Conservation (phyloP, 2,329 filamentous ascomycete species). For the Diaporthe sp. region DNA sequence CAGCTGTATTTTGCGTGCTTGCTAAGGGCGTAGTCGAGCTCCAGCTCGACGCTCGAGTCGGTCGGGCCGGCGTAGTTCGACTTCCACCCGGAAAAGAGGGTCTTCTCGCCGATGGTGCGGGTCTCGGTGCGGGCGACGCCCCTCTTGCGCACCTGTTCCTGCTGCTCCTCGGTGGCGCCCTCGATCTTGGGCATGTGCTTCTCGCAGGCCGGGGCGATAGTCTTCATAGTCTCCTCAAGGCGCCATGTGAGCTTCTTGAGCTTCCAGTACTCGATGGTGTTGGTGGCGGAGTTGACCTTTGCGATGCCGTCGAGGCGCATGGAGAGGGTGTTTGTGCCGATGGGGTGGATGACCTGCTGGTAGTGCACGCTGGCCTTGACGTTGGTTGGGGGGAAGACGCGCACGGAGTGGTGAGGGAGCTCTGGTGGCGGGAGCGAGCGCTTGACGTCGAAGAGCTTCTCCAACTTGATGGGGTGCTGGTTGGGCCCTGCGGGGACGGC, state of each 20-base stretch:
- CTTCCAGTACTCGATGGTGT: constrained; percentile 85
- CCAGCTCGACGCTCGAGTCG: constrained; percentile 79
- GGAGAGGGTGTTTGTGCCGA: constrained; percentile 83
- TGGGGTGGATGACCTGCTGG: constrained; percentile 86
- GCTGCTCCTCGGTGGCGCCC: constrained; percentile 56
- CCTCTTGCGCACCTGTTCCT: constrained; percentile 63
- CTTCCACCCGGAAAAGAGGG: constrained; percentile 93
- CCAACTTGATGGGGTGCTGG: constrained; percentile 68
- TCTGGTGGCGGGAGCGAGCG: constrained; percentile 83
- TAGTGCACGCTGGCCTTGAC: constrained; percentile 89
- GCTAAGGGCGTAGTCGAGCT: constrained; percentile 81
- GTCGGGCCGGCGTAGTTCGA: constrained; percentile 66
- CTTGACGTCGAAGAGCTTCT: constrained; percentile 79
- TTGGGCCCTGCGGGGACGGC: constrained; percentile 68
- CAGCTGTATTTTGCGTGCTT: constrained; percentile 76
- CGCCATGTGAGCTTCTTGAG: constrained; percentile 94
- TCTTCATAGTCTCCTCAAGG: constrained; percentile 88
- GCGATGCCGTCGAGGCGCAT: constrained; percentile 91
- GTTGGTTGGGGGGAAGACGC: constrained; percentile 96
- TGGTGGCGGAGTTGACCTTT: constrained; percentile 75
- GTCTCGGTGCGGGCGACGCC: constrained; percentile 81
- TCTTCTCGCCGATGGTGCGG: constrained; percentile 83
- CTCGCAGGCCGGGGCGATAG: constrained; percentile 82
- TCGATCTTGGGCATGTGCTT: constrained; percentile 74
- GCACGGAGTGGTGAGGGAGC: constrained; percentile 87